Evolutionary conservation across 2,329 filamentous ascomycete genomes (phyloP).

Genomic region (Niveomyces coronatus): DNA sequence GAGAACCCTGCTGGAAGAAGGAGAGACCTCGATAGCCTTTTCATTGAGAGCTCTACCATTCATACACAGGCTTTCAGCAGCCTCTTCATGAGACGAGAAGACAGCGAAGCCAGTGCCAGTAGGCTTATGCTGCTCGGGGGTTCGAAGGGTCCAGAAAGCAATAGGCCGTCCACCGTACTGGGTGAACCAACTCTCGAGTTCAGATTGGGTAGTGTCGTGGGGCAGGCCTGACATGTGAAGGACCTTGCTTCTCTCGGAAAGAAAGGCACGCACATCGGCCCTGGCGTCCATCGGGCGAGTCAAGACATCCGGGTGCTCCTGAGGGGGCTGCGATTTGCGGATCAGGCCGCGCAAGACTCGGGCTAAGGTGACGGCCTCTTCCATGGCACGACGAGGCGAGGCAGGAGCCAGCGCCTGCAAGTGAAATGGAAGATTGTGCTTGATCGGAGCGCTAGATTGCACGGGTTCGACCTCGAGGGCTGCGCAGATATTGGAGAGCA

Average conservation of each 20-base stretch:
- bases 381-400: conserved; percentile 91
- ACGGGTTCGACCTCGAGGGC: conserved; percentile 96
- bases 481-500: conserved; percentile 94
- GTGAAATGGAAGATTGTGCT: conserved; percentile 97
- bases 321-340: conserved; percentile 87
- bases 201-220: conserved; percentile 96
- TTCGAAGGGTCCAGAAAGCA: conserved; percentile 96
- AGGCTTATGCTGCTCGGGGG: conserved; percentile 98
- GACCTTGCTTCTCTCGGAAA: conserved; percentile 94
- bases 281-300: conserved; percentile 93
- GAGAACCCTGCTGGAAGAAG: conserved; percentile 90
- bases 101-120: conserved; percentile 97
- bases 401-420: conserved; percentile 91
- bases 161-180: conserved; percentile 97
- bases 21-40: conserved; percentile 97
- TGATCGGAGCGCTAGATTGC: conserved; percentile 94
- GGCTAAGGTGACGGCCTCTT: conserved; percentile 90
- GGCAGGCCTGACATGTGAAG: conserved; percentile 95
- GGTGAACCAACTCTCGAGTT: conserved; percentile 98
- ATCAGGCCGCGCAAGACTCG: conserved; percentile 87
- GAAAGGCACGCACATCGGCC: conserved; percentile 90
- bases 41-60: conserved; percentile 96
- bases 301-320: conserved; percentile 90
- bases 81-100: conserved; percentile 98
- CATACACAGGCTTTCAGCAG: conserved; percentile 97